Evolutionary conservation across 805 yeast species (phyloP).

Genomic region (Yarrowia bubula): DNA sequence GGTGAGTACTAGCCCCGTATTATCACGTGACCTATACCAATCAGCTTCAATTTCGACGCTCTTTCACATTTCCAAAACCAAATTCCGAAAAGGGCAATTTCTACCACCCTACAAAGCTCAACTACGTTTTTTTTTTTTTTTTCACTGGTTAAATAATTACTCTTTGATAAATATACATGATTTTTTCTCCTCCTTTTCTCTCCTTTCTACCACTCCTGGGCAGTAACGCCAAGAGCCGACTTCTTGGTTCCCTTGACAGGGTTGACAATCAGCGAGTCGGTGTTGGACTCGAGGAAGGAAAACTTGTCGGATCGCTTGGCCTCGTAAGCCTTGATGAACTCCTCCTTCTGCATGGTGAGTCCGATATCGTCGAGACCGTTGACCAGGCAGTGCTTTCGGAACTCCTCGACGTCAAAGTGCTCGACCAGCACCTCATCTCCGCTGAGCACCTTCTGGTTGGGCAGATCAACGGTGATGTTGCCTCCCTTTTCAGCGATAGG

Average conservation of each 20-base stretch:
- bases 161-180: constrained; percentile 8
- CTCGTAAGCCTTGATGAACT: constrained; percentile 71
- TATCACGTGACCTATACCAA: no score
- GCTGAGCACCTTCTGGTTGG: constrained; percentile 72
- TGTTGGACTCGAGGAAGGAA: constrained; percentile 91
- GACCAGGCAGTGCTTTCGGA: constrained; percentile 91
- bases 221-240: constrained; percentile 27
- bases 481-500: constrained; percentile 78
- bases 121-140: no score
- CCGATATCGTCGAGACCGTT: constrained; percentile 98
- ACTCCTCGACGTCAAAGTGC: constrained; percentile 81
- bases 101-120: no score
- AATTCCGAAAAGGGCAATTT: neutral
- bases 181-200: neutral
- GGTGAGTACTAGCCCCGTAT: no score
- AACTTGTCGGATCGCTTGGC: constrained; percentile 70
- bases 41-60: neutral
- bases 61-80: no score
- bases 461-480: constrained; percentile 75
- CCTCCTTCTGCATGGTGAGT: constrained; percentile 86
- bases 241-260: constrained; percentile 44
- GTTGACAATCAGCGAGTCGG: constrained; percentile 52
- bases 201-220: constrained; percentile 29
- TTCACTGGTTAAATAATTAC: no score
- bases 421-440: constrained; percentile 74